Evolutionary conservation across 768 basidiomycete genomes (phyloP), one percentile per base, ranked within the genome.

Genomic region (Leucocoprinus sp.): DNA sequence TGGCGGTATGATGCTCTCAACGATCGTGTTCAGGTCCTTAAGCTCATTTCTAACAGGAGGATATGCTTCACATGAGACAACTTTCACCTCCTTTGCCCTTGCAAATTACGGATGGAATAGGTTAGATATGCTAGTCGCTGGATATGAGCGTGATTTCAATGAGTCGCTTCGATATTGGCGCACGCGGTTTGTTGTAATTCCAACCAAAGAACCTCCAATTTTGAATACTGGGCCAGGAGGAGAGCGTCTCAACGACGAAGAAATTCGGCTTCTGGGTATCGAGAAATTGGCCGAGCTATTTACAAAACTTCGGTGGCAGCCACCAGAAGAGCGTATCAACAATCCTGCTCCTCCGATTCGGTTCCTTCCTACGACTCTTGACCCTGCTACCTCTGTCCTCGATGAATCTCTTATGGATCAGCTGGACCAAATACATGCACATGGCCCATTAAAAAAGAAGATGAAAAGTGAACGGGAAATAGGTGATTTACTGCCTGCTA

Each of bases 161-260:
- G 87, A 91, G 49, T 82, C 85, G 2, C 69, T 93, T 24, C 79
- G 88, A 37, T 95, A 95, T 55, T 96, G 95, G 90, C 76, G 93
- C 9, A 97, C 93, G 0, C 74, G 93, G 17, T 96, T 96, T 60
- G 74, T 98, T 19, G 80, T 99, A 15, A 86, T 99, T 22, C 95
- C 95, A 0, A 83, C 90, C 0, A 69, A 76, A 11, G 84, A 89
- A 28, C 72, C 79, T 49, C 90, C 76, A 3, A 64, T 70, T 26
- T 58, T 71, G 1, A 72, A 66, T 35, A 64, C 68, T 9, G 79
- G 81, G 0, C 72, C 84, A 0, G 72, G 74, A 1, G 85, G 83
- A 1, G 92, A 95, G 58, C 71, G 70, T 43, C 71, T 95, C 39
- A 79, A 82, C 53, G 88, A 91, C 23, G 89, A 93, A 60, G 93